Evolutionary conservation across 2,329 filamentous ascomycete species (phyloP).

Genomic region (Diplodia seriata): DNA sequence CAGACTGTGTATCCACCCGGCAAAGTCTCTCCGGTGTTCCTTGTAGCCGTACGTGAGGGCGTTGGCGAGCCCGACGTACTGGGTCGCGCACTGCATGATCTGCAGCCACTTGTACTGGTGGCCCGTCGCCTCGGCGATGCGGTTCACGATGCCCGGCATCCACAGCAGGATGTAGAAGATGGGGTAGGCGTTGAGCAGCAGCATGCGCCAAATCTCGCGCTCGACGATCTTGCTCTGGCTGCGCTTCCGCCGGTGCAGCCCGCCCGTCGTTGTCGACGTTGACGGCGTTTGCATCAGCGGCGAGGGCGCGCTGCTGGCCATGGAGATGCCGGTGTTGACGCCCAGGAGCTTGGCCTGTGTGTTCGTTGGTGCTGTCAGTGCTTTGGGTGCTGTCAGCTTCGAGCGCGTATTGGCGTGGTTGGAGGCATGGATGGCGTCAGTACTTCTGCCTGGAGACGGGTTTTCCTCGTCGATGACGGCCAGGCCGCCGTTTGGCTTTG

Average conservation of each 20-base stretch:
- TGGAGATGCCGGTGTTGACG: constrained; percentile 17
- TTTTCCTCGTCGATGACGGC: constrained; percentile 17
- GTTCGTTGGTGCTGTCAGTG: not conserved
- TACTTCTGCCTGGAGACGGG: not conserved
- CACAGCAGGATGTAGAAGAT: constrained; percentile 46
- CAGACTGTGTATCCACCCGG: constrained; percentile 17
- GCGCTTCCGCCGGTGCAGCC: constrained; percentile 9
- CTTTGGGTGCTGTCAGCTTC: not conserved
- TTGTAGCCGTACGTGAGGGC: constrained; percentile 38
- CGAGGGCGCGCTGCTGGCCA: not conserved
- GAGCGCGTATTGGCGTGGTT: too few relatives aligned
- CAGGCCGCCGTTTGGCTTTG: too few relatives aligned
- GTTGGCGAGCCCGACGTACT: constrained; percentile 40
- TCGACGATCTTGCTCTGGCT: constrained; percentile 34
- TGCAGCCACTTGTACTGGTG: constrained; percentile 32
- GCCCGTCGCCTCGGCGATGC: constrained; percentile 37
- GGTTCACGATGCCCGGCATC: constrained; percentile 44
- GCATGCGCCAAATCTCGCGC: constrained; percentile 41
- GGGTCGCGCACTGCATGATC: constrained; percentile 38
- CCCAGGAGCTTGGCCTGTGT: constrained; percentile 16
- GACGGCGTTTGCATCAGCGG: not conserved
- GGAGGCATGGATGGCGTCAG: too few relatives aligned
- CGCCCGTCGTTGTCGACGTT: not conserved
- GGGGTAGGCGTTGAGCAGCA: constrained; percentile 46
- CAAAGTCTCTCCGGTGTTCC: constrained; percentile 34